Percentiles rank a stretch among this genome's conserved stretches.
phyloP scores from a whole-genome alignment of 2,329 filamentous ascomycete species.

The Fusarium sp. region DNA sequence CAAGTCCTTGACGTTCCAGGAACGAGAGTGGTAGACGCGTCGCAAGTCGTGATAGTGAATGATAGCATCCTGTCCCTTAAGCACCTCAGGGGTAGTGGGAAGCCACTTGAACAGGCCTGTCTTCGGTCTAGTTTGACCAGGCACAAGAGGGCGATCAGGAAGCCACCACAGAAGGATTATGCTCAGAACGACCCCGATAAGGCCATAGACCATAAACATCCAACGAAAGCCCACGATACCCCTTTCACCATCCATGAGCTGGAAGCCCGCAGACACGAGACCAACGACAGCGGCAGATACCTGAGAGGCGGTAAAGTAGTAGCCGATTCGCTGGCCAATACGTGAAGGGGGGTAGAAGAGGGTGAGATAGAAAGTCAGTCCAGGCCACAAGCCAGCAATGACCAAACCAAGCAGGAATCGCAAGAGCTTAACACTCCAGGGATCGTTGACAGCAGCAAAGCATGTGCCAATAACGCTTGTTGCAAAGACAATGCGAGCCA shows the following conservation, averaged over 20 bases:
- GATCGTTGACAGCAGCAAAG: conserved; percentile 84
- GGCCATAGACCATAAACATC: conserved; percentile 93
- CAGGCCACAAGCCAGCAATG: conserved; percentile 95
- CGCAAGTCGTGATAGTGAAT: conserved; percentile 88
- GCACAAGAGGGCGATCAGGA: conserved; percentile 83
- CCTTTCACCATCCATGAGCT: conserved; percentile 85
- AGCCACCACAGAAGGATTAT: conserved; percentile 89
- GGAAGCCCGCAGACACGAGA: conserved; percentile 90
- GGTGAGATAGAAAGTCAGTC: conserved; percentile 93
- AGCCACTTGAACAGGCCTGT: conserved; percentile 74
- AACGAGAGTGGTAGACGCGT: conserved; percentile 81
- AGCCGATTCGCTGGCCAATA: conserved; percentile 88
- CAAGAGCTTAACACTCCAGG: conserved; percentile 91
- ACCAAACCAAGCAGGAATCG: conserved; percentile 88
- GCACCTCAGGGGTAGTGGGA: conserved; percentile 77
- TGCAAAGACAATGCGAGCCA: conserved; percentile 90
- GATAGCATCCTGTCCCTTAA: conserved; percentile 82
- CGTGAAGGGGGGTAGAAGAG: conserved; percentile 91
- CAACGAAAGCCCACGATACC: conserved; percentile 88
- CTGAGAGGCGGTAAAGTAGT: conserved; percentile 91
- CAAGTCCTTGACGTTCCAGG: conserved; percentile 82
- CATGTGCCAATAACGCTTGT: conserved; percentile 88
- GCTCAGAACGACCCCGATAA: conserved; percentile 81
- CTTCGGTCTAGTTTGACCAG: conserved; percentile 72
- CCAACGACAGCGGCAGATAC: conserved; percentile 91